phyloP scores from a whole-genome alignment of 352 stramenopile species.

The Globisporangium solare region DNA sequence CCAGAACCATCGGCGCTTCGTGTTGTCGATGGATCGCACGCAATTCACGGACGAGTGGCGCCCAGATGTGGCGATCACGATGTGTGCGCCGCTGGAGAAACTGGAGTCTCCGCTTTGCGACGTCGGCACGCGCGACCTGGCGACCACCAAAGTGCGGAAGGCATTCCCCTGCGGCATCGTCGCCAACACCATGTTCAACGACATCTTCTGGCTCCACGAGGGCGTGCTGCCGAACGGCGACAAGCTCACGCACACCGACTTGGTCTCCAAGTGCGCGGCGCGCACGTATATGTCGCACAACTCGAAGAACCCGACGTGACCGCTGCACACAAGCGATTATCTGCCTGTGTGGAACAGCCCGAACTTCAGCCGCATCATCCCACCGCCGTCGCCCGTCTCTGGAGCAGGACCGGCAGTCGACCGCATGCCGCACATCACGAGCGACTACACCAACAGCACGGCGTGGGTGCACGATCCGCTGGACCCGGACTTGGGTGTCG shows the following conservation, averaged over 20 bases:
- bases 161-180: slow-evolving; percentile 73
- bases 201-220: slow-evolving; percentile 80
- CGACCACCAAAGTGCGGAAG: slow-evolving; percentile 26
- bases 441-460: slow-evolving; percentile 75
- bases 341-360: slow-evolving; percentile 67
- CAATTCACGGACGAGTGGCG: slow-evolving; percentile 66
- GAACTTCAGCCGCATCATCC: slow-evolving; percentile 73
- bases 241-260: slow-evolving; percentile 28
- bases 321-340: slow-evolving; percentile 24
- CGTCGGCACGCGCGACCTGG: slow-evolving; percentile 27
- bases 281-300: slow-evolving; percentile 49
- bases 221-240: slow-evolving; percentile 39
- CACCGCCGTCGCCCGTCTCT: background rate
- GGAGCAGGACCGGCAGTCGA: slow-evolving; percentile 1
- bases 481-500: slow-evolving; percentile 32
- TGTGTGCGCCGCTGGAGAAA: slow-evolving; percentile 48
- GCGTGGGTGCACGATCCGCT: slow-evolving; percentile 59
- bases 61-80: slow-evolving; percentile 26
- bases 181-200: slow-evolving; percentile 81
- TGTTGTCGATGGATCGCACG: slow-evolving; percentile 57
- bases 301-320: slow-evolving; percentile 58
- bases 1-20: slow-evolving; percentile 72
- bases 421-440: slow-evolving; percentile 25
- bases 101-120: slow-evolving; percentile 32
- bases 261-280: slow-evolving; percentile 40